Percentiles rank a stretch among this genome's conserved stretches.
Evolutionary conservation across 2,329 filamentous ascomycete species (phyloP).

Genomic region (Colletotrichum cereale): DNA sequence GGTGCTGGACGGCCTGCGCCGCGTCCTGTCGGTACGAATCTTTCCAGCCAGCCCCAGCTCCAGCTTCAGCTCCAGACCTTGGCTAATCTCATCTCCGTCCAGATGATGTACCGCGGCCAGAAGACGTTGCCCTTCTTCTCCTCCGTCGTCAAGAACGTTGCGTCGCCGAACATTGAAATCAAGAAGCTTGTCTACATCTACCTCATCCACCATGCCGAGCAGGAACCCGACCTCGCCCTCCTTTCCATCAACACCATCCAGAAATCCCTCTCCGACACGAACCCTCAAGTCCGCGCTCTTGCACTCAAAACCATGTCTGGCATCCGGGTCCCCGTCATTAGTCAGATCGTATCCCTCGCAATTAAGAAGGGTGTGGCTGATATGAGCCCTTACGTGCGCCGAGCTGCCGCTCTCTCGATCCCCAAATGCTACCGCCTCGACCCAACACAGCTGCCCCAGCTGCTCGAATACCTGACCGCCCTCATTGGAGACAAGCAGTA

Average conservation of each 20-base stretch:
- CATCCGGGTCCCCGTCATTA: conserved; percentile 97
- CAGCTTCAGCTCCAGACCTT: background rate
- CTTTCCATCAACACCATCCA: conserved; percentile 99
- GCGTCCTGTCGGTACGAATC: conserved; percentile 83
- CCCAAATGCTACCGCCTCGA: conserved; percentile 96
- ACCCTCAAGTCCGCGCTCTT: conserved; percentile 90
- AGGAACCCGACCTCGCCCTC: conserved; percentile 93
- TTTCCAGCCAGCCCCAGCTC: background rate
- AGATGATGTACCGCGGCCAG: conserved; percentile 97
- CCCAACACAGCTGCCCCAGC: conserved; percentile 84
- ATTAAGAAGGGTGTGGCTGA: conserved; percentile 95
- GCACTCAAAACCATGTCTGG: conserved; percentile 97
- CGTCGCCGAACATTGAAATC: conserved; percentile 92
- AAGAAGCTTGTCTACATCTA: conserved; percentile 99
- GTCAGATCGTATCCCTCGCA: conserved; percentile 94
- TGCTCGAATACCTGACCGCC: conserved; percentile 83
- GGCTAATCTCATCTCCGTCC: conserved; percentile 36
- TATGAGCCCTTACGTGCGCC: conserved; percentile 94
- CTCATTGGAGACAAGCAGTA: conserved; percentile 93
- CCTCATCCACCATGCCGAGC: conserved; percentile 94
- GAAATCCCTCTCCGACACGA: conserved; percentile 93
- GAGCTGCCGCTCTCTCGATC: conserved; percentile 91
- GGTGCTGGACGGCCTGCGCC: conserved; percentile 89
- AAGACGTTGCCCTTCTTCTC: conserved; percentile 94
- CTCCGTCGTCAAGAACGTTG: conserved; percentile 98